phyloP scores from a whole-genome alignment of 495 filamentous ascomycete species.

The Hypoxylon fuscum region DNA sequence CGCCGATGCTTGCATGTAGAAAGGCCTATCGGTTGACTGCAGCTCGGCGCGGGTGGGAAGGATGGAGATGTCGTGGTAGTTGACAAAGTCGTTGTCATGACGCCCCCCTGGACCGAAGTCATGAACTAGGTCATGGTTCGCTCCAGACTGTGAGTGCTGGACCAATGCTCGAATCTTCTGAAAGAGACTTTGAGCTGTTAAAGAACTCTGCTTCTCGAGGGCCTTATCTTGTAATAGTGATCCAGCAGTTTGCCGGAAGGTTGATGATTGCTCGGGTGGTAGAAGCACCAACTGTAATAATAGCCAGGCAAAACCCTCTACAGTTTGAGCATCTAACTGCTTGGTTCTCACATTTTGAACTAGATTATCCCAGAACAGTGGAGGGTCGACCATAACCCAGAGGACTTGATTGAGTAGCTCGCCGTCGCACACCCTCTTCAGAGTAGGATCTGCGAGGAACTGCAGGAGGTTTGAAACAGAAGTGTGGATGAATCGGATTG shows the following conservation, averaged over 20 bases:
- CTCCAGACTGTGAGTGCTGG: slow-evolving; percentile 11
- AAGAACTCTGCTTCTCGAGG: slow-evolving; percentile 46
- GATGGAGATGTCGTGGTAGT: slow-evolving; percentile 70
- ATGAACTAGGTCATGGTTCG: slow-evolving; percentile 2
- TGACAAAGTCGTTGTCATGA: slow-evolving; percentile 78
- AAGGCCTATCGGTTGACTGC: slow-evolving; percentile 63
- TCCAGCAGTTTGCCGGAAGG: slow-evolving; percentile 46
- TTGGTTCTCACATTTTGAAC: slow-evolving; percentile 51
- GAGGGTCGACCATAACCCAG: slow-evolving; percentile 63
- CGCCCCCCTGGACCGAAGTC: slow-evolving; percentile 67
- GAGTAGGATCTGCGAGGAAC: slow-evolving; percentile 50
- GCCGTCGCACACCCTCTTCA: slow-evolving; percentile 66
- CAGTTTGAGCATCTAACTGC: slow-evolving; percentile 49
- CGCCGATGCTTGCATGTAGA: slow-evolving; percentile 61
- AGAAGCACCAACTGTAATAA: slow-evolving; percentile 63
- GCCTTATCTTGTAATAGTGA: slow-evolving; percentile 37
- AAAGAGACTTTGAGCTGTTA: slow-evolving; percentile 22
- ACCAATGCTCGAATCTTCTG: slow-evolving; percentile 25
- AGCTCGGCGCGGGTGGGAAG: slow-evolving; percentile 77
- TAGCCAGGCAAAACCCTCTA: slow-evolving; percentile 67
- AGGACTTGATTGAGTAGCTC: slow-evolving; percentile 64
- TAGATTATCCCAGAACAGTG: slow-evolving; percentile 68
- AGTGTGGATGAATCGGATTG: slow-evolving; percentile 61
- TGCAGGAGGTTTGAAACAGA: slow-evolving; percentile 47
- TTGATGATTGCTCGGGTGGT: slow-evolving; percentile 40